Base-by-base conservation (phyloP, 2,329 filamentous ascomycete species). In the Claviceps sp. region DNA sequence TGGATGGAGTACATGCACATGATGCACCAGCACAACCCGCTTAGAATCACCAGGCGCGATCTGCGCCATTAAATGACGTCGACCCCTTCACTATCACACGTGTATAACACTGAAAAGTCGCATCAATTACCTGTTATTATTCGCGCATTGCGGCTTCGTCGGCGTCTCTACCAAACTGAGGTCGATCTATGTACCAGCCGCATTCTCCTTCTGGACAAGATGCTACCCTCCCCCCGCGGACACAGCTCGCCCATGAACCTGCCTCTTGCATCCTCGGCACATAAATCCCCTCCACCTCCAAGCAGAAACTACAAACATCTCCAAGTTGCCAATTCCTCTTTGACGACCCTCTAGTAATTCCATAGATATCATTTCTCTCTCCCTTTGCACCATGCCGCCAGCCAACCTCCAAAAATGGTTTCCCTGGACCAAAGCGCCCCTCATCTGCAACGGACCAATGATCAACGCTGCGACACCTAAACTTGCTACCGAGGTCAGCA, bases 371-470 rank as follows among this genome's bases (percentile, higher is more conserved):
- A 30, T 30, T 30, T 10, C 10, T 8, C 8, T 30, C 2, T 30
- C 10, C 26, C 8, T 47, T 6, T 19, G n/a, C 44, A 56, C 26
- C 34, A 67, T 67, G 64, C 55, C 56, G 30, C 42, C 56, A 5
- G 56, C 59, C 40, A 58, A 56, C 47, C 53, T 67, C 6, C 52
- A 60, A 39, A 50, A 57, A 34, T 64, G 61, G 55, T 65, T 68
- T 46, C 61, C 63, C 1, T 66, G 64, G 62, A 55, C 54, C 22
- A 55, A 54, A 24, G 52, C 58, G 3, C 66, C 66, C 24, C 53
- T 66, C 51, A 60, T 68, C 52, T 62, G 56, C 56, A 70, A 65
- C 56, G 68, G 57, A 19, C 68, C 68, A 6, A 71, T 71, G 68
- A 58, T 64, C 30, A 61, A 62, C 17, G 62, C 56, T 26, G 66